Percentiles rank a stretch among this genome's conserved stretches.
phyloP scores from a whole-genome alignment of 768 basidiomycete species.

The Strobilomyces confusus region DNA sequence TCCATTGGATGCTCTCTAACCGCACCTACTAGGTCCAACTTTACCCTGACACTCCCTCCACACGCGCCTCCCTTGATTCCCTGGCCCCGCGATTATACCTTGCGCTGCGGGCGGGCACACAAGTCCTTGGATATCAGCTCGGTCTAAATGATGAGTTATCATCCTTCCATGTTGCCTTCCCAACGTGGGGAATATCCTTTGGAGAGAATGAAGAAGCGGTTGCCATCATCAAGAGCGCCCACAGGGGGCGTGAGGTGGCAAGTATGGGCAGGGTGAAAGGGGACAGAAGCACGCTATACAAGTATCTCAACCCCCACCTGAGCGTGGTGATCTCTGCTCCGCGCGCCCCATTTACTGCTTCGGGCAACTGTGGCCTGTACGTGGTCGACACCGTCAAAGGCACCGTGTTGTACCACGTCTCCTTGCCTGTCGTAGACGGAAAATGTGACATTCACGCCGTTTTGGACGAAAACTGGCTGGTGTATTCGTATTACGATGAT shows the following conservation, averaged over 20 bases:
- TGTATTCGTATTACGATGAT: conserved; percentile 80
- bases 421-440: conserved; percentile 42
- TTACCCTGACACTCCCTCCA: conserved; percentile 58
- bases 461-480: conserved; percentile 89
- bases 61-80: conserved; percentile 40
- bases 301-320: conserved; percentile 86
- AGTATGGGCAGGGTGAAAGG: conserved; percentile 82
- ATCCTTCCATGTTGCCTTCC: conserved; percentile 47
- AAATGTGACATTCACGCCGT: conserved; percentile 64
- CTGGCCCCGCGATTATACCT: conserved; percentile 49
- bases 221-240: conserved; percentile 43
- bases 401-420: conserved; percentile 62
- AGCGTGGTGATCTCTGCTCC: conserved; percentile 59
- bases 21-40: conserved; percentile 46
- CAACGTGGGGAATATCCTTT: conserved; percentile 65
- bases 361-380: conserved; percentile 56
- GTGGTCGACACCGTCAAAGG: conserved; percentile 82
- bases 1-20: background rate
- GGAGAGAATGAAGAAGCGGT: conserved; percentile 55
- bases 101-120: conserved; percentile 48
- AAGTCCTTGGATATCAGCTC: conserved; percentile 57
- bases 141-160: conserved; percentile 39
- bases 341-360: conserved; percentile 10
- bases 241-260: conserved; percentile 52
- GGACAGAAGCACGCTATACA: conserved; percentile 86